Evolutionary conservation across 805 yeast species (phyloP).

Genomic region (Henningerozyma blattae): DNA sequence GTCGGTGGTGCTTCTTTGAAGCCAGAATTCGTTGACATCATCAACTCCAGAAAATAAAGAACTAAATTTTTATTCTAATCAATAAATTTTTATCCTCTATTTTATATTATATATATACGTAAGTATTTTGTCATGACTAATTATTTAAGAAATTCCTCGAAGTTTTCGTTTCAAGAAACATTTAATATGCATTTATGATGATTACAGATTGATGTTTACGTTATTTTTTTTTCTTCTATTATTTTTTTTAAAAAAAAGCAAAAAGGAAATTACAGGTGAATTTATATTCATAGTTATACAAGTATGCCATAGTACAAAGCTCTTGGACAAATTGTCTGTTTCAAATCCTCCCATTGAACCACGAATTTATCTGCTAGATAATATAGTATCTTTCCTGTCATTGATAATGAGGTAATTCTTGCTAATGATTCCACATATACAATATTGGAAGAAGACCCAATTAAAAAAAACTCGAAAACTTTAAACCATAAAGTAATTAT

Average conservation of each 20-base stretch:
- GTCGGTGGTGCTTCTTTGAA: conserved; percentile 99
- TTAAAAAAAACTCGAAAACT: conserved; percentile 11
- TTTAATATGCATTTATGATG: too few relatives aligned
- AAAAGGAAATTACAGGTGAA: too few relatives aligned
- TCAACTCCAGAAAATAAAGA: conserved; percentile 82
- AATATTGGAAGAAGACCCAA: conserved; percentile 47
- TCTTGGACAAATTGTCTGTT: conserved; percentile 32
- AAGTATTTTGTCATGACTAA: too few relatives aligned
- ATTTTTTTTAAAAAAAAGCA: too few relatives aligned
- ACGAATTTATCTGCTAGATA: conserved; percentile 67
- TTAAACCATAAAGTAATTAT: conserved; percentile 20
- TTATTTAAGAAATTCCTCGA: too few relatives aligned
- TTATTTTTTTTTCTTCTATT: too few relatives aligned
- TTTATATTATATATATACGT: too few relatives aligned
- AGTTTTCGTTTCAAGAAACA: too few relatives aligned
- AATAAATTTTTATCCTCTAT: too few relatives aligned
- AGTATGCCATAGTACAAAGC: conserved; percentile 72
- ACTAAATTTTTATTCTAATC: too few relatives aligned
- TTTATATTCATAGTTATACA: conserved; percentile 37
- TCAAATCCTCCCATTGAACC: conserved; percentile 79
- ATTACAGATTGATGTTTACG: too few relatives aligned
- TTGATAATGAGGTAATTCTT: conserved; percentile 58
- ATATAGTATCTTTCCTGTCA: conserved; percentile 61
- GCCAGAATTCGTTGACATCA: conserved; percentile 93
- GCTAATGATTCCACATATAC: conserved; percentile 83